Evolutionary conservation across 768 basidiomycete genomes (phyloP), one percentile per base, ranked within the genome.

Genomic region (Termitomyces sp.): DNA sequence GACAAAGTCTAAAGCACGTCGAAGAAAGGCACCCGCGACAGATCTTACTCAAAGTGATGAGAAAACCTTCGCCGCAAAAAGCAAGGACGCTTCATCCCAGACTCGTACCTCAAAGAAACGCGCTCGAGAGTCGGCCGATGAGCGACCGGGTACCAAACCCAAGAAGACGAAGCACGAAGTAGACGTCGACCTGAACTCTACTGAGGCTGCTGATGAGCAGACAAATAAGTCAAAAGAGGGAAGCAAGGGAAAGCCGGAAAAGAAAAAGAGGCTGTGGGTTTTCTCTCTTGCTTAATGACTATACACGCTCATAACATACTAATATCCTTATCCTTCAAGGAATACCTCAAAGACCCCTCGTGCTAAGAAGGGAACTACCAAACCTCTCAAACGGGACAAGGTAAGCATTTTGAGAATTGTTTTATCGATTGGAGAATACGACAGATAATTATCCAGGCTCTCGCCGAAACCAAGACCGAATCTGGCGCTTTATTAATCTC

Each of bases 261-360:
- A 60, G 51, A 18, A 46, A 12, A 59, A 54, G 47, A 61, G 58
- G 43, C 14, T 28, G 60, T 61, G 30, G 48, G 60, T 55, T 32
- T 35, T 8, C 20, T 47, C 40, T 43, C 5, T 10, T 28, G 12
- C 18, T 33, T 38, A 43, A 12, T 6, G 5, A 6, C 20, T 20
- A 23, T 28, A 23, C 12, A 4, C 20, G 14, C 40, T 44, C 23
- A 43, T 40, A 8, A 36, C 10, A 52, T 10, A 49, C 2, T 26
- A 30, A 12, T 26, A 26, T 26, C 33, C 16, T 36, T 26, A 26
- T 26, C 33, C 16, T 36, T 18, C 20, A 6, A 63, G 62, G 41
- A 14, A 36, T 43, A 5, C 51, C 26, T 48, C 51, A 10, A 46
- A 55, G 13, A 28, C 33, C 6, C 35, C 57, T 30, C 47, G 23